Conservation (phyloP, 169 alveolate genomes). For the Eimeria necatrix region DNA sequence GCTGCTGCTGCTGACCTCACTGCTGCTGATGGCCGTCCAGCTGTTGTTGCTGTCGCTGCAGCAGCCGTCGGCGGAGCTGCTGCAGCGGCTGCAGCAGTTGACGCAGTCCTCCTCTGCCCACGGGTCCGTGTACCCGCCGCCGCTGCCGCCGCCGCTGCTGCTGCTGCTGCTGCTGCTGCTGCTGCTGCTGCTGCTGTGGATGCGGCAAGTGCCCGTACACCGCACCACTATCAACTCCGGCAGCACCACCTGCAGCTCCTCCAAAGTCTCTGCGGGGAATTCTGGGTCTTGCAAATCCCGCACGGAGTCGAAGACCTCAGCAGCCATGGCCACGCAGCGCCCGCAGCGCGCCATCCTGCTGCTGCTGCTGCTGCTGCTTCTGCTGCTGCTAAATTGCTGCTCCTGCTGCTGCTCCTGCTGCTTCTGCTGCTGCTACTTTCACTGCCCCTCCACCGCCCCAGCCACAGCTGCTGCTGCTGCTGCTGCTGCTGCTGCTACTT, state of each 20-base stretch:
- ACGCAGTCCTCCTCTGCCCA: not conserved
- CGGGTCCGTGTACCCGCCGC: constrained; percentile 1
- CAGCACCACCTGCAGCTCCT: constrained; percentile 71
- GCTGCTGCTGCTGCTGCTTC: constrained; percentile 11
- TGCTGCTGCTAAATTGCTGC: not conserved
- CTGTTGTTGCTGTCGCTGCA: not conserved
- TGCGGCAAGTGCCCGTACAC: not conserved
- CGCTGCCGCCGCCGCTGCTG: constrained; percentile 26
- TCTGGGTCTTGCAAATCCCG: constrained; percentile 95
- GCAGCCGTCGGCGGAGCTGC: not conserved
- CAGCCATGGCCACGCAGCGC: constrained; percentile 34
- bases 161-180: constrained; percentile 13
- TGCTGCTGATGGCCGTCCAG: no score
- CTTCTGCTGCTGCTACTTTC: not conserved
- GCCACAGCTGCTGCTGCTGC: not conserved
- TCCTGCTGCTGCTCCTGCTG: constrained; percentile 6
- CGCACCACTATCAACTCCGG: not conserved
- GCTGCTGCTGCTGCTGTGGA: not conserved
- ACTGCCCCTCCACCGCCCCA: no score
- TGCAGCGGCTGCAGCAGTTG: not conserved
- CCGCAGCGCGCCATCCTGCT: constrained; percentile 48
- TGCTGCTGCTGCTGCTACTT: not conserved
- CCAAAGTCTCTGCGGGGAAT: constrained; percentile 91
- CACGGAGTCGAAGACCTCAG: constrained; percentile 90
- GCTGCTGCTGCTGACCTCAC: not conserved